These are phyloP conservation scores for Colletotrichum coccodes DNA, from an alignment of 2,329 filamentous ascomycete species.

Conservation along the genomic window DNA sequence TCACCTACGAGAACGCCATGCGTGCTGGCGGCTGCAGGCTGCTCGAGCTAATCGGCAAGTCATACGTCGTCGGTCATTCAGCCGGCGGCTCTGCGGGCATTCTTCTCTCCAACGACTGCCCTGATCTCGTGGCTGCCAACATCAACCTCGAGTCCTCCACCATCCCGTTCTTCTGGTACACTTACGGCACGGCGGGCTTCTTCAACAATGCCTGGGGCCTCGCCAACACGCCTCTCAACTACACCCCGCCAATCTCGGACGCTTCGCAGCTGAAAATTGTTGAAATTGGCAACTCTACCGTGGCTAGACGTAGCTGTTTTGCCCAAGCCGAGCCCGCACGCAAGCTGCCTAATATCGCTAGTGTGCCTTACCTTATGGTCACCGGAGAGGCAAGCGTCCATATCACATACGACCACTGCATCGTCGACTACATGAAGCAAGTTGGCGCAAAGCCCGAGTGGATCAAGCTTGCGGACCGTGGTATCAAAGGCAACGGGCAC, in stretches of 20 bases:
- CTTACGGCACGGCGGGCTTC: slow-evolving; percentile 17
- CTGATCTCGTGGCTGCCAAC: slow-evolving; percentile 37
- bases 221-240: slow-evolving; percentile 52
- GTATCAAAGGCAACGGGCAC: too few species aligned
- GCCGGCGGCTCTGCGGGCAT: slow-evolving; percentile 34
- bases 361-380: slow-evolving; percentile 58
- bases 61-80: slow-evolving; percentile 44
- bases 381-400: slow-evolving; percentile 65
- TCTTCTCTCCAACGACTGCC: slow-evolving; percentile 39
- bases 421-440: too few species aligned
- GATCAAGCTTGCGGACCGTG: too few species aligned
- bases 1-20: too few species aligned
- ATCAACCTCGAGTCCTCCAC: slow-evolving; percentile 40
- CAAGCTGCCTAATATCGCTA: slow-evolving; percentile 57
- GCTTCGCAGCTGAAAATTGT: slow-evolving; percentile 15
- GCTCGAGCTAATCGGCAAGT: slow-evolving; percentile 39
- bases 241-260: slow-evolving; percentile 44
- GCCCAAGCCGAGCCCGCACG: slow-evolving; percentile 37
- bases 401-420: slow-evolving; percentile 61
- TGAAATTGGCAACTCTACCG: slow-evolving; percentile 22
- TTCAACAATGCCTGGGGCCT: slow-evolving; percentile 48
- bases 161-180: slow-evolving; percentile 40
- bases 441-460: too few species aligned
- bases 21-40: too few species aligned
- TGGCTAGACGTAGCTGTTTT: slow-evolving; percentile 9